phyloP scores from a whole-genome alignment of 2,329 filamentous ascomycete species.

The Penicillium sp. region DNA sequence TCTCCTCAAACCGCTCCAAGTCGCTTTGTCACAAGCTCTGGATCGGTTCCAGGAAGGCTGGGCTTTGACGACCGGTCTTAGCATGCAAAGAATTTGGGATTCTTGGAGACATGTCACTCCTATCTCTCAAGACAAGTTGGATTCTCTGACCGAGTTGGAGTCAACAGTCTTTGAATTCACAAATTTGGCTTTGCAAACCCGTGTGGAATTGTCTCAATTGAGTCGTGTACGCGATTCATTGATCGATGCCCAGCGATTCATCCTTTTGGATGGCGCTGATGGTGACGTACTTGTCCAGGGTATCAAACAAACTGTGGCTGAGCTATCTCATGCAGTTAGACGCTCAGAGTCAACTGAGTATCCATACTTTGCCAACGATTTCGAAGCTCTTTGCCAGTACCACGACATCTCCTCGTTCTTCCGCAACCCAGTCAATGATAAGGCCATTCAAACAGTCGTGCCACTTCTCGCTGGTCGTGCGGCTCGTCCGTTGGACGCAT shows the following conservation, averaged over 20 bases:
- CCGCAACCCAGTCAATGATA: slow-evolving; percentile 10
- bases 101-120: slow-evolving; percentile 62
- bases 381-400: slow-evolving; percentile 49
- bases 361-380: slow-evolving; percentile 48
- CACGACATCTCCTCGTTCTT: slow-evolving; percentile 35
- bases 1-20: slow-evolving; percentile 28
- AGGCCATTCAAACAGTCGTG: slow-evolving; percentile 30
- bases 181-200: slow-evolving; percentile 36
- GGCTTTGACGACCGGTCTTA: slow-evolving; percentile 69
- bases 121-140: slow-evolving; percentile 32
- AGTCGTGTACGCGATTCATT: slow-evolving; percentile 39
- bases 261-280: slow-evolving; percentile 38
- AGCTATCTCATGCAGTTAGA: slow-evolving; percentile 34
- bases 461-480: slow-evolving; percentile 40
- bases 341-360: slow-evolving; percentile 27
- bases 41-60: slow-evolving; percentile 67
- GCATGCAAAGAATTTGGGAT: slow-evolving; percentile 78
- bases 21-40: slow-evolving; percentile 34
- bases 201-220: slow-evolving; percentile 36
- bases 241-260: slow-evolving; percentile 38
- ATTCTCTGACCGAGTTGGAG: slow-evolving; percentile 38
- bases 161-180: slow-evolving; percentile 38
- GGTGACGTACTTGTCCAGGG: slow-evolving; percentile 36
- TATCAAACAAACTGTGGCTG: slow-evolving; percentile 39
- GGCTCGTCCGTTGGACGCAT: slow-evolving; percentile 34